phyloP scores from a whole-genome alignment of 495 filamentous ascomycete species.

The Darksidea phi region DNA sequence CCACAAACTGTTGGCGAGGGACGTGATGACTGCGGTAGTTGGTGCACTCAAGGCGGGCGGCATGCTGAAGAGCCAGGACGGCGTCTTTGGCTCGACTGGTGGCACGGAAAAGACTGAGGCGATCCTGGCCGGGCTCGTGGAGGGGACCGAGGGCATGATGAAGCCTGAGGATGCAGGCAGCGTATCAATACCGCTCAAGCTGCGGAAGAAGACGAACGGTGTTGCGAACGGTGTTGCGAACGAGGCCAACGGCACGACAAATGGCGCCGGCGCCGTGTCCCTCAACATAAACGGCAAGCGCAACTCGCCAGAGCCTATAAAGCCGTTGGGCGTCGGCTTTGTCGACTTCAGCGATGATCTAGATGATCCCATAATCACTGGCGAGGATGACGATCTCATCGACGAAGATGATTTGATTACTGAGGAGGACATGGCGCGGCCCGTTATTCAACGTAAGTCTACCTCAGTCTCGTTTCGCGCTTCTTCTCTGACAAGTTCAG shows the following conservation, averaged over 20 bases:
- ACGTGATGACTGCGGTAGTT: slow-evolving; percentile 67
- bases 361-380: slow-evolving; percentile 49
- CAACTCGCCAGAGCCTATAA: slow-evolving; percentile 45
- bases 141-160: slow-evolving; percentile 59
- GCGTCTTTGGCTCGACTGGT: slow-evolving; percentile 51
- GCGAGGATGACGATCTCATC: slow-evolving; percentile 73
- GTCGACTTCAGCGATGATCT: slow-evolving; percentile 70
- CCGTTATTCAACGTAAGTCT: slow-evolving; percentile 71
- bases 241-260: slow-evolving; percentile 15
- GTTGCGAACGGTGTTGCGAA: slow-evolving; percentile 23
- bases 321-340: slow-evolving; percentile 66
- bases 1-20: slow-evolving; percentile 59
- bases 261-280: slow-evolving; percentile 34
- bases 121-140: slow-evolving; percentile 72
- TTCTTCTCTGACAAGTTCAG: slow-evolving; percentile 45
- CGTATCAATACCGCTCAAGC: slow-evolving; percentile 68
- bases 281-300: slow-evolving; percentile 47
- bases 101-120: slow-evolving; percentile 62
- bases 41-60: slow-evolving; percentile 69
- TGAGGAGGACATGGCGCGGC: slow-evolving; percentile 73
- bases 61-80: slow-evolving; percentile 67
- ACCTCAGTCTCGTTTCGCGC: neutral
- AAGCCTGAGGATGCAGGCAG: slow-evolving; percentile 67
- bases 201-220: slow-evolving; percentile 65
- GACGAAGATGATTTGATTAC: slow-evolving; percentile 84